Evolutionary conservation across 768 basidiomycete genomes (phyloP).

Genomic region (Kwoniella heveanensis): DNA sequence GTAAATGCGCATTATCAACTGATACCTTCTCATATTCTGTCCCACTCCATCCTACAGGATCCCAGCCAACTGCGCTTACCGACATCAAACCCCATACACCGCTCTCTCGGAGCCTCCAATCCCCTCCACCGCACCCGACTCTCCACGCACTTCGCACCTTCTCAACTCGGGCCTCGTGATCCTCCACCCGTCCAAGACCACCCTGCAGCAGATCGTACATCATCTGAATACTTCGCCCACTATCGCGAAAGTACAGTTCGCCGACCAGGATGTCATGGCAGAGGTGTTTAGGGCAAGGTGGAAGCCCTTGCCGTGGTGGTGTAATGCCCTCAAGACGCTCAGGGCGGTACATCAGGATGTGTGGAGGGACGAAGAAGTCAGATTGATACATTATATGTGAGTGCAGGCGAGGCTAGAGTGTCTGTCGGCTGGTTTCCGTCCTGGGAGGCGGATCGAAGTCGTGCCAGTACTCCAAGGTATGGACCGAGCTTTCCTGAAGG

Average conservation of each 20-base stretch:
- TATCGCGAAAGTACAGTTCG: constrained; percentile 68
- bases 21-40: not conserved
- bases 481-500: no score
- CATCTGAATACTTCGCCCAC: constrained; percentile 65
- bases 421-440: no score
- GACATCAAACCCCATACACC: constrained; percentile 56
- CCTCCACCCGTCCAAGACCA: constrained; percentile 68
- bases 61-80: constrained; percentile 88
- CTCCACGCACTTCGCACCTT: constrained; percentile 75
- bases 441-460: no score
- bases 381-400: constrained; percentile 61
- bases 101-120: constrained; percentile 60
- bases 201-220: constrained; percentile 63
- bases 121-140: constrained; percentile 41
- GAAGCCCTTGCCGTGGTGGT: constrained; percentile 51
- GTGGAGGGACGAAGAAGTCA: constrained; percentile 84
- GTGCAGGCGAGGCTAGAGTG: no score
- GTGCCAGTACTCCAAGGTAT: no score
- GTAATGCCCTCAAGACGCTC: constrained; percentile 86
- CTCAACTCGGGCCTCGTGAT: constrained; percentile 89
- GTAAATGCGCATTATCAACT: no score
- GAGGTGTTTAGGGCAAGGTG: constrained; percentile 68
- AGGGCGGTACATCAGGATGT: constrained; percentile 66
- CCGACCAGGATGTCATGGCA: constrained; percentile 90
- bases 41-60: constrained; percentile 62